Conservation (phyloP, 2,329 filamentous ascomycete species). For the Thermomyces lanuginosus region DNA sequence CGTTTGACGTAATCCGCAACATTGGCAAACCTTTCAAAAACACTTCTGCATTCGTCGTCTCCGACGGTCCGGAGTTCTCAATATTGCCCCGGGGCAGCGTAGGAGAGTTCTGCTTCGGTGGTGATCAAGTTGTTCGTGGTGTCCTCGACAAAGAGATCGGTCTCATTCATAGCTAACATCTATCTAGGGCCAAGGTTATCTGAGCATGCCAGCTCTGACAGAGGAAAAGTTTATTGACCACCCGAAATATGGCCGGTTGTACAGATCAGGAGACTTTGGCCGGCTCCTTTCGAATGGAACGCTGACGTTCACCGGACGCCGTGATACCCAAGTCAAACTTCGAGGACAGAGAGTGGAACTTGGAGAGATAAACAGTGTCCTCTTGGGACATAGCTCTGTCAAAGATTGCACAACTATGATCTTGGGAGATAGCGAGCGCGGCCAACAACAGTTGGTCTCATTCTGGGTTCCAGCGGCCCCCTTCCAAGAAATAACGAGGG, state of each 20-base stretch:
- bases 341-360: conserved; percentile 67
- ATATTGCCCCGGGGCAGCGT: conserved; percentile 53
- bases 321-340: conserved; percentile 69
- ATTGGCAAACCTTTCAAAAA: conserved; percentile 62
- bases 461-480: conserved; percentile 46
- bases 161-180: conserved; percentile 7
- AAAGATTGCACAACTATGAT: conserved; percentile 50
- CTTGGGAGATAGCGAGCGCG: conserved; percentile 24
- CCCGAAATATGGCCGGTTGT: conserved; percentile 52
- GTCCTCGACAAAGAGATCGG: no score
- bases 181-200: conserved; percentile 45
- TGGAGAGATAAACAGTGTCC: conserved; percentile 51
- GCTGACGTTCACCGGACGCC: conserved; percentile 53
- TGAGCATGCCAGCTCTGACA: conserved; percentile 48
- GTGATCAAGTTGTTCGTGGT: conserved; percentile 52
- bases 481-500: not conserved
- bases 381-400: conserved; percentile 38
- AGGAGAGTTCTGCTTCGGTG: conserved; percentile 77
- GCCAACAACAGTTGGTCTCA: conserved; percentile 42
- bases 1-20: conserved; percentile 48
- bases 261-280: conserved; percentile 69
- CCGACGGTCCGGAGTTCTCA: conserved; percentile 27
- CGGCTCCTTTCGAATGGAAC: conserved; percentile 62
- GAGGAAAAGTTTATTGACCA: conserved; percentile 53
- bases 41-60: conserved; percentile 55